A percentile compares a stretch with the other conserved stretches of the same genome.
These are phyloP conservation scores for Pilaira anomala DNA, from an alignment of 192 early-diverging fungal species.

Conservation along the genomic window DNA sequence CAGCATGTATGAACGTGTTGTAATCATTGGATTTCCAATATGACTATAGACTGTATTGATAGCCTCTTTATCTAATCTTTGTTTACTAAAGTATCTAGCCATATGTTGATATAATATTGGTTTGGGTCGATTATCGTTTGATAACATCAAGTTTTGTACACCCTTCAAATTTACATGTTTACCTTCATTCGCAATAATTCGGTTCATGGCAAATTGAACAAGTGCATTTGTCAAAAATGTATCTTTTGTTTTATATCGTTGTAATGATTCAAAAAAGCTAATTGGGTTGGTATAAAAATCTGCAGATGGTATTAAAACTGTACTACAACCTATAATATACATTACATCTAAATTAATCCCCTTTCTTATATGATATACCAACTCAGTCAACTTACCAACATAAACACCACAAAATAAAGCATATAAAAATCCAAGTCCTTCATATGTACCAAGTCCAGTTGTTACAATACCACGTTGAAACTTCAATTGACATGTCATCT, in stretches of 20 bases:
- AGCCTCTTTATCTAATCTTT: conserved; percentile 63
- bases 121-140: conserved; percentile 51
- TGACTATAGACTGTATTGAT: conserved; percentile 76
- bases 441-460: conserved; percentile 22
- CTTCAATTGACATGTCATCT: conserved; percentile 54
- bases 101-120: conserved; percentile 49
- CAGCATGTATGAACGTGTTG: conserved; percentile 77
- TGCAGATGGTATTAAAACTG: conserved; percentile 58
- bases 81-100: conserved; percentile 54
- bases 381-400: conserved; percentile 19
- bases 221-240: conserved; percentile 60
- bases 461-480: conserved; percentile 43
- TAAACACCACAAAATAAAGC: conserved; percentile 33
- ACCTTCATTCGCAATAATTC: conserved; percentile 29
- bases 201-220: conserved; percentile 66
- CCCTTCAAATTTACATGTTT: conserved; percentile 25
- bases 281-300: conserved; percentile 58
- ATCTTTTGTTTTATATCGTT: conserved; percentile 71
- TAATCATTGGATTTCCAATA: conserved; percentile 74
- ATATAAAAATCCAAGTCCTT: conserved; percentile 28
- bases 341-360: not conserved
- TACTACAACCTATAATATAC: conserved; percentile 46
- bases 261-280: conserved; percentile 69
- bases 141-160: conserved; percentile 62
- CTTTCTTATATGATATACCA: not conserved